Conservation (phyloP, 2,329 filamentous ascomycete genomes). For the Penicillium sp. region DNA sequence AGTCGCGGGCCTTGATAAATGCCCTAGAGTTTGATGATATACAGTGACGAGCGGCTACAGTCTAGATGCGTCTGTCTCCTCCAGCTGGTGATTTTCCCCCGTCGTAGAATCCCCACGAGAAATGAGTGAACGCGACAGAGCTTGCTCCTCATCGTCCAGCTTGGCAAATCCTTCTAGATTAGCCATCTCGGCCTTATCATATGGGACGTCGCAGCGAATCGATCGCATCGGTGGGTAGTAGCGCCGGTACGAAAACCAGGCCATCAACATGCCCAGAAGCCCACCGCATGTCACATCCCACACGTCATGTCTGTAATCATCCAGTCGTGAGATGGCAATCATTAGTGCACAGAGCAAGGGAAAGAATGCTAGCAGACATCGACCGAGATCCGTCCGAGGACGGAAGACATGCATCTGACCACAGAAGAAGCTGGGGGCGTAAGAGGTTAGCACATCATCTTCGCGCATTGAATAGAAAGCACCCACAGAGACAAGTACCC, state of each 20-base stretch:
- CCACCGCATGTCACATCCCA: constrained; percentile 60
- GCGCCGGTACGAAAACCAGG: constrained; percentile 58
- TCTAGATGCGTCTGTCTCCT: constrained; percentile 11
- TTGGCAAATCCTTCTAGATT: constrained; percentile 30
- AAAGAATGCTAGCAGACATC: constrained; percentile 54
- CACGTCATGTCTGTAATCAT: constrained; percentile 64
- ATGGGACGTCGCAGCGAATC: constrained; percentile 53
- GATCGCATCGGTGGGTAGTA: constrained; percentile 57
- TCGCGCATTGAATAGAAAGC: not conserved
- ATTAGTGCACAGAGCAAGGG: constrained; percentile 58
- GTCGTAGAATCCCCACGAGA: constrained; percentile 12
- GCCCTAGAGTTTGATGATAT: too few species aligned
- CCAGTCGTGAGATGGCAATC: constrained; percentile 61
- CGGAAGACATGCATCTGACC: constrained; percentile 59
- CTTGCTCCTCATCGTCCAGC: constrained; percentile 36
- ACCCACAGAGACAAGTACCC: constrained; percentile 55
- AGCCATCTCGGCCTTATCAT: constrained; percentile 33
- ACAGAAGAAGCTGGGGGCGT: constrained; percentile 41
- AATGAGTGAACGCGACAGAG: constrained; percentile 13
- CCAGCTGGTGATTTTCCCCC: constrained; percentile 28
- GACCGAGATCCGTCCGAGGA: constrained; percentile 56
- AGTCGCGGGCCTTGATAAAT: too few species aligned
- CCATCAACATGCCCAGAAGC: constrained; percentile 53
- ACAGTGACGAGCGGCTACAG: too few species aligned
- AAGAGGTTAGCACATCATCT: constrained; percentile 1